Percentiles rank a stretch among this genome's conserved stretches.
Conservation (phyloP, 179 eudicot species). For the Amaranthus tricolor region DNA sequence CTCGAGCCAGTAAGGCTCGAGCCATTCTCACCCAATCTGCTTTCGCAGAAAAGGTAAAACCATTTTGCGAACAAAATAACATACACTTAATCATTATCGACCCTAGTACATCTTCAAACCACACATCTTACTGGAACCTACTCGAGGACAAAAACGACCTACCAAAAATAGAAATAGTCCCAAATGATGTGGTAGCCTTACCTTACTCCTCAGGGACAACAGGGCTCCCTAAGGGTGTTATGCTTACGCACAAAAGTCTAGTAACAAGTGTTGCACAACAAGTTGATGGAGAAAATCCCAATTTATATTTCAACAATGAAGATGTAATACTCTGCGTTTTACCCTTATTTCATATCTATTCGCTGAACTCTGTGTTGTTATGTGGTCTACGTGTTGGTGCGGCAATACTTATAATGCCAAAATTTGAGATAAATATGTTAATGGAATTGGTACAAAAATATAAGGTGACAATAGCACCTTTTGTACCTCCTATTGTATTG, state of each 20-base stretch:
- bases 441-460: constrained; percentile 64
- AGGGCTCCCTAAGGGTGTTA: constrained; percentile 91
- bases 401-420: constrained; percentile 76
- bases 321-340: constrained; percentile 79
- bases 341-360: constrained; percentile 84
- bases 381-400: constrained; percentile 80
- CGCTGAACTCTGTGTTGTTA: constrained; percentile 67
- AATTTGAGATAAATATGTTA: constrained; percentile 60
- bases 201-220: constrained; percentile 98
- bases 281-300: constrained; percentile 93
- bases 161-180: constrained; percentile 44
- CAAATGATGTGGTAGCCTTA: constrained; percentile 78
- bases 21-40: constrained; percentile 58
- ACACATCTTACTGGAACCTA: constrained; percentile 51
- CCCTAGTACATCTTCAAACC: constrained; percentile 10
- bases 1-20: constrained; percentile 54
- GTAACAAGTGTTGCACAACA: constrained; percentile 92
- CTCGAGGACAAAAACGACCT: constrained; percentile 21
- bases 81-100: constrained; percentile 51
- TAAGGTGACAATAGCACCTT: constrained; percentile 80
- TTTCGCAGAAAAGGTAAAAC: constrained; percentile 52
- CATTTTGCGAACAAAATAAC: constrained; percentile 36
- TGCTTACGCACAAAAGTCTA: constrained; percentile 81
- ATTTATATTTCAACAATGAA: constrained; percentile 65
- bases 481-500: constrained; percentile 91